phyloP scores from a whole-genome alignment of 352 stramenopile species.

The Phytophthora meadii region DNA sequence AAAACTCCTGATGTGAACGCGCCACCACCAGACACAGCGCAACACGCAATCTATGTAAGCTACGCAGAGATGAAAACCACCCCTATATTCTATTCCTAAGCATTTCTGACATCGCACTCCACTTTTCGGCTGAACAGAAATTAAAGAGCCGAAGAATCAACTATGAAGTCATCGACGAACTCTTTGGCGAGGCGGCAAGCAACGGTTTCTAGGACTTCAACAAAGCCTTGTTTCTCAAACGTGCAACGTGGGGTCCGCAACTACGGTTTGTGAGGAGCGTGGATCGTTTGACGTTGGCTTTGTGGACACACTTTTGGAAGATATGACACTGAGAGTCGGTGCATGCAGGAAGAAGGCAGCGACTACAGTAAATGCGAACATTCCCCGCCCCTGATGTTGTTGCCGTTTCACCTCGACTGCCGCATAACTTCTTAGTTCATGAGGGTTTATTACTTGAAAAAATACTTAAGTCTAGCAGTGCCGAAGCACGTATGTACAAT shows the following conservation, averaged over 20 bases:
- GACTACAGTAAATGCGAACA: conserved; percentile 17
- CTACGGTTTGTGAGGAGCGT: no score
- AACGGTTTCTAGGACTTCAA: conserved; percentile 62
- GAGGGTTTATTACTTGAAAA: conserved; percentile 34
- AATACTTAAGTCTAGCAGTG: conserved; percentile 36
- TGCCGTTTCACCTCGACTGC: no score
- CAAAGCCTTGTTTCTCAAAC: background rate
- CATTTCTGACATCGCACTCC: conserved; percentile 19
- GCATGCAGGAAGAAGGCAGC: background rate
- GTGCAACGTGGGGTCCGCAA: no score
- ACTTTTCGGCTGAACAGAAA: conserved; percentile 63
- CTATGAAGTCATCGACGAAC: conserved; percentile 90
- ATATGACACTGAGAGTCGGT: background rate
- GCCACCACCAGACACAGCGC: conserved; percentile 77
- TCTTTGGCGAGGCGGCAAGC: conserved; percentile 85
- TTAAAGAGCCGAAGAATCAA: conserved; percentile 91
- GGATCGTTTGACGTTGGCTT: background rate
- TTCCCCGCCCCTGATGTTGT: conserved; percentile 2
- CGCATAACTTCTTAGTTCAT: conserved; percentile 3
- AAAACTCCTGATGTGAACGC: conserved; percentile 73
- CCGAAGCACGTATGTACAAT: conserved; percentile 28
- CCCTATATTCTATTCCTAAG: conserved; percentile 4
- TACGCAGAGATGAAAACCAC: conserved; percentile 2
- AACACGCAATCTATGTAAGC: conserved; percentile 90
- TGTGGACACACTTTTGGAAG: conserved; percentile 12